Conservation (phyloP, 225 moss, liverwort and hornwort genomes). For the Bryoerythrophyllum caledonicum region DNA sequence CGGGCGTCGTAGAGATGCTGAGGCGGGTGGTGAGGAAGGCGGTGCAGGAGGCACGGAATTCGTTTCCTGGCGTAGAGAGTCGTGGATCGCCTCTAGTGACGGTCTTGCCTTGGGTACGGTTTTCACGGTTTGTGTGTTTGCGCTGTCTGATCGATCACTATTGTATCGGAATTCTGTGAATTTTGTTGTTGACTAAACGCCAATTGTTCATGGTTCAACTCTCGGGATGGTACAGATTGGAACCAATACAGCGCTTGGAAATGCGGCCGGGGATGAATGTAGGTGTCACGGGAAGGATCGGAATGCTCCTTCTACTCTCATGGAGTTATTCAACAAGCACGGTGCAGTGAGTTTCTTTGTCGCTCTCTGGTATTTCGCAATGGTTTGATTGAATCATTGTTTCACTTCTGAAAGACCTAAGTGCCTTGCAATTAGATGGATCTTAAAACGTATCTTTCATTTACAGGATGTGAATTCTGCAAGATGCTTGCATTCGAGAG, state of each 20-base stretch:
- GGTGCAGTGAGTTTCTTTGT: slow-evolving; percentile 39
- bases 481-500: slow-evolving; percentile 38
- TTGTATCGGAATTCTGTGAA: slow-evolving; percentile 4
- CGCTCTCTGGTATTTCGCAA: neutral
- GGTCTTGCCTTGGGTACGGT: slow-evolving; percentile 31
- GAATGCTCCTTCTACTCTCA: slow-evolving; percentile 12
- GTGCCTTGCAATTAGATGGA: slow-evolving; percentile 13
- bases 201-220: slow-evolving; percentile 21
- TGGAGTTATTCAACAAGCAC: slow-evolving; percentile 35
- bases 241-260: slow-evolving; percentile 20
- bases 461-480: slow-evolving; percentile 38
- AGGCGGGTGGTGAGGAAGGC: slow-evolving; percentile 60
- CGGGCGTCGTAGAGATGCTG: slow-evolving; percentile 50
- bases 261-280: slow-evolving; percentile 33
- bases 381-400: slow-evolving; percentile 13
- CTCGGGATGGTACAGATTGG: slow-evolving; percentile 35
- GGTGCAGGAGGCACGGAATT: slow-evolving; percentile 47
- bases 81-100: slow-evolving; percentile 37
- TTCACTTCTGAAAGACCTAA: neutral
- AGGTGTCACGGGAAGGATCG: slow-evolving; percentile 31
- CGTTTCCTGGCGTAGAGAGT: slow-evolving; percentile 36
- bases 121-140: slow-evolving; percentile 7
- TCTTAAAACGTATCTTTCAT: neutral
- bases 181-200: neutral
- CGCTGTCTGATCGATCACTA: slow-evolving; percentile 2